Evolutionary conservation across 2,329 filamentous ascomycete genomes (phyloP).

Genomic region (Rutstroemia sydowiana): DNA sequence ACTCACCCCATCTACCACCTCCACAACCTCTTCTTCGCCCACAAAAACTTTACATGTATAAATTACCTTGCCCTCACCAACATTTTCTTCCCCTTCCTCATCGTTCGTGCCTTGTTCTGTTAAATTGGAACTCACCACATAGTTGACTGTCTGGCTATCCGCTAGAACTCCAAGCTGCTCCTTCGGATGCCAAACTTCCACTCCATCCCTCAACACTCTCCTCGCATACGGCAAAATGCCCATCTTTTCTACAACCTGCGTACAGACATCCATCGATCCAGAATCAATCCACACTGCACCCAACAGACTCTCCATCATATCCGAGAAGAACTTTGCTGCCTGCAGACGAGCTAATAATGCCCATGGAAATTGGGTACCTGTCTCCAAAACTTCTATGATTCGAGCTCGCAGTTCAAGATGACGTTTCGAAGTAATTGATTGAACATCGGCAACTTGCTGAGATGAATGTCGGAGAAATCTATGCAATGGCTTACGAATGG

Average conservation of each 20-base stretch:
- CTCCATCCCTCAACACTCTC: constrained; percentile 41
- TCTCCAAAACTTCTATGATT: constrained; percentile 43
- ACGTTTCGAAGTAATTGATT: constrained; percentile 26
- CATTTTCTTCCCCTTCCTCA: not conserved
- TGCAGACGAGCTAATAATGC: constrained; percentile 55
- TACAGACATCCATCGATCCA: constrained; percentile 53
- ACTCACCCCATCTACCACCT: constrained; percentile 39
- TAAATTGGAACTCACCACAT: constrained; percentile 32
- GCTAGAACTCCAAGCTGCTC: constrained; percentile 58
- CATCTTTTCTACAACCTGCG: constrained; percentile 50
- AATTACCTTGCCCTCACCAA: not conserved
- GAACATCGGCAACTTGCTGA: constrained; percentile 39
- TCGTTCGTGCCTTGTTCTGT: not conserved
- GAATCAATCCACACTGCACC: constrained; percentile 82
- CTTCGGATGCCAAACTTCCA: constrained; percentile 59
- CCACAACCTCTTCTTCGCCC: constrained; percentile 39
- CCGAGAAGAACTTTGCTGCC: constrained; percentile 72
- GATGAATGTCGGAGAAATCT: constrained; percentile 59
- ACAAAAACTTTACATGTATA: constrained; percentile 44
- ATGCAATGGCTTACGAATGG: constrained; percentile 42
- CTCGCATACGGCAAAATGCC: constrained; percentile 52
- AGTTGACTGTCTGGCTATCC: constrained; percentile 44
- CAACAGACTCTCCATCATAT: constrained; percentile 72
- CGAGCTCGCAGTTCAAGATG: constrained; percentile 36
- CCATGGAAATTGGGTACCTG: constrained; percentile 66